Percentiles rank a stretch among this genome's conserved stretches.
phyloP scores from a whole-genome alignment of 2,329 filamentous ascomycete genomes.

The Colletotrichum sp. region DNA sequence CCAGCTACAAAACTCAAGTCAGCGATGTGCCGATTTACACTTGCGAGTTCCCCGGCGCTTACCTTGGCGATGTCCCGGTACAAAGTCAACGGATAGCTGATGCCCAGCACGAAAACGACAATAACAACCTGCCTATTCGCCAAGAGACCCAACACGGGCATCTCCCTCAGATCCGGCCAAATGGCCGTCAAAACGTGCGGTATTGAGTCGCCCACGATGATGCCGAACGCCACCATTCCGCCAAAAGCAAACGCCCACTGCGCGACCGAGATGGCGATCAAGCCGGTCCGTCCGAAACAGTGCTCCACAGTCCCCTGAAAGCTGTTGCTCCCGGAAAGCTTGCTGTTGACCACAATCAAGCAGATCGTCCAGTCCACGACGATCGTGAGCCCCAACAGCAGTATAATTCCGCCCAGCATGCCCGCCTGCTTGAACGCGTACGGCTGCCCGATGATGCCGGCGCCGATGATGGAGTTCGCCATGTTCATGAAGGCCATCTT shows the following conservation, averaged over 20 bases:
- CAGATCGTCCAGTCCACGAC: slow-evolving; percentile 97
- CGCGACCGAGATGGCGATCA: slow-evolving; percentile 87
- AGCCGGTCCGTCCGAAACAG: slow-evolving; percentile 87
- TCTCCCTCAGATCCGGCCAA: slow-evolving; percentile 75
- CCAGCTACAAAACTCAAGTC: slow-evolving; percentile 63
- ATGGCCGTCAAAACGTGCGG: slow-evolving; percentile 85
- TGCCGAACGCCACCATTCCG: slow-evolving; percentile 97
- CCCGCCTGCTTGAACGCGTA: slow-evolving; percentile 97
- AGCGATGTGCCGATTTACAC: background rate
- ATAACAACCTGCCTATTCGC: slow-evolving; percentile 85
- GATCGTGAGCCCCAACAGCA: slow-evolving; percentile 81
- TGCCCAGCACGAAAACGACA: slow-evolving; percentile 81
- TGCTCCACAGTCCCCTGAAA: slow-evolving; percentile 97
- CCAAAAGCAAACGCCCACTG: slow-evolving; percentile 99
- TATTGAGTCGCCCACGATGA: slow-evolving; percentile 96
- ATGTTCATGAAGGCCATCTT: slow-evolving; percentile 98
- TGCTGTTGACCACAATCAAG: slow-evolving; percentile 96
- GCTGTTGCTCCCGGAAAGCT: slow-evolving; percentile 89
- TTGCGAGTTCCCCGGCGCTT: slow-evolving; percentile 25
- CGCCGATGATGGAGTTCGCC: slow-evolving; percentile 96
- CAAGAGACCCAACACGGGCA: slow-evolving; percentile 82
- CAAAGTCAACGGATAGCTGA: slow-evolving; percentile 90
- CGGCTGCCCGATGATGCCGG: slow-evolving; percentile 81
- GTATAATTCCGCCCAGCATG: slow-evolving; percentile 76
- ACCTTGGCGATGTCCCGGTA: slow-evolving; percentile 98